phyloP scores from a whole-genome alignment of 306 rosid species.

The Senna siamea region DNA sequence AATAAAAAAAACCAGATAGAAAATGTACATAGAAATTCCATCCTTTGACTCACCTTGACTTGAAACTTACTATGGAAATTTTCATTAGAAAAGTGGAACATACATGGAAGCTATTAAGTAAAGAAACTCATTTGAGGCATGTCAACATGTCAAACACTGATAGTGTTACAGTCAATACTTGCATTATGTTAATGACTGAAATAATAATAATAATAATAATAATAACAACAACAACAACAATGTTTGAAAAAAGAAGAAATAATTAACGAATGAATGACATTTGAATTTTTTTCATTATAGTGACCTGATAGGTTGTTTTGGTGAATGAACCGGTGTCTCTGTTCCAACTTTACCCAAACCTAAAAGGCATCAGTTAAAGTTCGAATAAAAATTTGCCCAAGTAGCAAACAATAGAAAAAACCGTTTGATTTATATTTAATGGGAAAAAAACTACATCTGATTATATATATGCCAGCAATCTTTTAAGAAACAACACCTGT shows the following conservation, averaged over 20 bases:
- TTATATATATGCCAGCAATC: no score
- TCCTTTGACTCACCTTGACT: slow-evolving; percentile 22
- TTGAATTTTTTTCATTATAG: slow-evolving; percentile 18
- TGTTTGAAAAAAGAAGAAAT: not conserved
- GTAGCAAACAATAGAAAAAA: not conserved
- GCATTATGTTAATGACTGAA: not conserved
- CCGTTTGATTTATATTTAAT: not conserved
- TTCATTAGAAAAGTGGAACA: not conserved
- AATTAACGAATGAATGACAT: not conserved
- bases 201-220: not conserved
- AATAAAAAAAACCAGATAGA: no score
- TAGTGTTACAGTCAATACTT: not conserved
- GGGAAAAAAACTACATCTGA: not conserved
- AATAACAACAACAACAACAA: not conserved
- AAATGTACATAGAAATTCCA: slow-evolving; percentile 4
- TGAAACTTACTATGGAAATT: not conserved
- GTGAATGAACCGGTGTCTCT: slow-evolving; percentile 83
- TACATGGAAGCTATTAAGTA: not conserved
- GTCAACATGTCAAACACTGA: no score
- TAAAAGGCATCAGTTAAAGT: slow-evolving; percentile 41
- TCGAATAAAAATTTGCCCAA: slow-evolving; percentile 28
- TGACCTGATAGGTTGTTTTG: slow-evolving; percentile 69
- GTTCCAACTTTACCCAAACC: slow-evolving; percentile 89
- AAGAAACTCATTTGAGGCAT: not conserved
- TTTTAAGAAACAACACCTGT: no score